Base-by-base conservation (phyloP, 2,329 filamentous ascomycete genomes). In the Periconia digitata region DNA sequence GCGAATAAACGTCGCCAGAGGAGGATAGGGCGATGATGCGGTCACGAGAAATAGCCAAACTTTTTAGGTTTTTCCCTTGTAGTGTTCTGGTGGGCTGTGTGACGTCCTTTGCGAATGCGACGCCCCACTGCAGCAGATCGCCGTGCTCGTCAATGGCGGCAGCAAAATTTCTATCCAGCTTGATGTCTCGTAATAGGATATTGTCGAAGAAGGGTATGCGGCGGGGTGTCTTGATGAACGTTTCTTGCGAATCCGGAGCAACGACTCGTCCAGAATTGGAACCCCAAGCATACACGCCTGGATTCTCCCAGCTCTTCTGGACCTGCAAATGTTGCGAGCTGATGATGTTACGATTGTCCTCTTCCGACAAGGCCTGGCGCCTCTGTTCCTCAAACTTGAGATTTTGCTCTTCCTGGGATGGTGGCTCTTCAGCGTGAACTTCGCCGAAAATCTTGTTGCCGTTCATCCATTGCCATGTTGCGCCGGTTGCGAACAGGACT, bases 261-360 rank as follows among this genome's bases (percentile, higher is more conserved):
- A 89, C 89, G n/a, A 96, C 92, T 59, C 82, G 82, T 51, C 91
- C 90, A 15, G 78, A 76, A 63, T 99, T 99, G 16, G 87, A 90
- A 0, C 94, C 94, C 92, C 94, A 99, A 5, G 87, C 85, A 72
- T 95, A 97, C 0, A 97, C 87, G 2, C 92, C 94, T 0, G 94
- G 92, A 51, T 89, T 85, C 71, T 85, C 83, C 77, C 84, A 81
- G 71, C 89, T 95, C 65, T 83, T 84, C 74, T 89, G 90, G 49
- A 96, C 88, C 74, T 96, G 92, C 6, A 90, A 74, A 72, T 95
- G 90, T 68, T 95, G 90, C 10, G 88, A 89, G 65, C 88, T 92
- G 59, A 95, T 84, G 48, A 88, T 72, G 46, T 91, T 87, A 48
- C 88, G 75, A 54, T 86, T 85, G 55, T 90, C 86, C 69, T 92